These are phyloP conservation scores for Globisporangium sylvaticum DNA, from an alignment of 352 stramenopile species.

Conservation along the genomic window DNA sequence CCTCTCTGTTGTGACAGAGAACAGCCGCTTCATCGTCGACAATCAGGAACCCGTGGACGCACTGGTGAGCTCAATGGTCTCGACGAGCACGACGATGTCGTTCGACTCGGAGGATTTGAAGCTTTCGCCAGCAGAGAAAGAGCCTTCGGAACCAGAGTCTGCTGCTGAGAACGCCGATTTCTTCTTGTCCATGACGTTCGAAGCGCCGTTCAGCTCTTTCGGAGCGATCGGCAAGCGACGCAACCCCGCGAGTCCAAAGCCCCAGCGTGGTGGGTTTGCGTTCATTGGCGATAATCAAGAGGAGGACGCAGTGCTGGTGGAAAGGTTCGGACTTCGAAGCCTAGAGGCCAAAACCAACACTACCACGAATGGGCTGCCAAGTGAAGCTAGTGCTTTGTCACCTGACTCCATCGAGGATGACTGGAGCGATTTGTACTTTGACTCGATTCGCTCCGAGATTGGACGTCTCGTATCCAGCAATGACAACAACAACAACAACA, in stretches of 20 bases:
- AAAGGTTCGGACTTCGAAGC: conserved; percentile 2
- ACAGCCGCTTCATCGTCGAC: background rate
- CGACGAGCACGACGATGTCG: conserved; percentile 17
- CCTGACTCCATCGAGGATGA: conserved; percentile 6
- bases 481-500: background rate
- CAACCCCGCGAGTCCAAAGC: background rate
- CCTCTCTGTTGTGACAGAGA: background rate
- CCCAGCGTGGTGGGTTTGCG: background rate
- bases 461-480: conserved; percentile 10
- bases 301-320: conserved; percentile 7
- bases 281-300: conserved; percentile 1
- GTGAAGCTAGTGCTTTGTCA: background rate
- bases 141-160: background rate
- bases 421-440: conserved; percentile 22
- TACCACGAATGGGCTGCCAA: background rate
- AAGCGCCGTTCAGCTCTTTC: conserved; percentile 16
- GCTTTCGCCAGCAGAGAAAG: background rate
- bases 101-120: conserved; percentile 13
- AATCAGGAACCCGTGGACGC: background rate
- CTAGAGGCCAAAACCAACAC: background rate
- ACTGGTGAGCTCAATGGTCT: conserved; percentile 11
- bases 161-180: background rate
- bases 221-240: conserved; percentile 15
- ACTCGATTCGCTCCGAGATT: conserved; percentile 22
- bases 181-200: conserved; percentile 15